phyloP scores from a whole-genome alignment of 2,329 filamentous ascomycete species.

The Penicillium sumatraense region DNA sequence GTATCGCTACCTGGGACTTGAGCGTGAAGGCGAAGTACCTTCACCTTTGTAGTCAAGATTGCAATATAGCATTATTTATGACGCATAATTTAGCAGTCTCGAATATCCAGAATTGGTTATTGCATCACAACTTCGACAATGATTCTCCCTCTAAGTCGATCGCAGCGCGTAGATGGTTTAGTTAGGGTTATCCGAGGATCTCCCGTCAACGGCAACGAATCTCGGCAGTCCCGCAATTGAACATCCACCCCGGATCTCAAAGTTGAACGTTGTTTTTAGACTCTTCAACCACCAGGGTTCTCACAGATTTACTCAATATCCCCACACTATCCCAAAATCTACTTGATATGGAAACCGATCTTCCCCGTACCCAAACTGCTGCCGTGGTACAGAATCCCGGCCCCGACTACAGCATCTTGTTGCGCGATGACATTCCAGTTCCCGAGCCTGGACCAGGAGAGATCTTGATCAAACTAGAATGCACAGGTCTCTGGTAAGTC shows the following conservation, averaged over 20 bases:
- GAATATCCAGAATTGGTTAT: too few species aligned
- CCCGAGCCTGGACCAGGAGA: conserved; percentile 21
- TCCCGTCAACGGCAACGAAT: background rate
- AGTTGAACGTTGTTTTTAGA: background rate
- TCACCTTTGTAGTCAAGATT: conserved; percentile 11
- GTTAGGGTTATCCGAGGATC: conserved; percentile 1
- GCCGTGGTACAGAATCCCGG: conserved; percentile 24
- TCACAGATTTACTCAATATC: background rate
- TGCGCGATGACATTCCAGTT: conserved; percentile 19
- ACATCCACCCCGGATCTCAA: background rate
- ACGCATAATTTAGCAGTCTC: too few species aligned
- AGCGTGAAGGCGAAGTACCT: background rate
- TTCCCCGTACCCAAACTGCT: conserved; percentile 15
- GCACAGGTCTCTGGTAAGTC: conserved; percentile 30
- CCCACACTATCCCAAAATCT: background rate
- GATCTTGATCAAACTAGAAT: conserved; percentile 27
- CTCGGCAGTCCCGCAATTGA: background rate
- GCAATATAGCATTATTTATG: too few species aligned
- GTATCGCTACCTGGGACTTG: background rate
- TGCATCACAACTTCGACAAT: too few species aligned
- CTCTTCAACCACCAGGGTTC: background rate
- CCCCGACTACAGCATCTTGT: conserved; percentile 12
- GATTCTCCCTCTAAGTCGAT: too few species aligned
- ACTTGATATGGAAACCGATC: background rate
- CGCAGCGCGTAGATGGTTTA: background rate